phyloP scores from a whole-genome alignment of 306 rosid genomes.

The Begonia peltatifolia region DNA sequence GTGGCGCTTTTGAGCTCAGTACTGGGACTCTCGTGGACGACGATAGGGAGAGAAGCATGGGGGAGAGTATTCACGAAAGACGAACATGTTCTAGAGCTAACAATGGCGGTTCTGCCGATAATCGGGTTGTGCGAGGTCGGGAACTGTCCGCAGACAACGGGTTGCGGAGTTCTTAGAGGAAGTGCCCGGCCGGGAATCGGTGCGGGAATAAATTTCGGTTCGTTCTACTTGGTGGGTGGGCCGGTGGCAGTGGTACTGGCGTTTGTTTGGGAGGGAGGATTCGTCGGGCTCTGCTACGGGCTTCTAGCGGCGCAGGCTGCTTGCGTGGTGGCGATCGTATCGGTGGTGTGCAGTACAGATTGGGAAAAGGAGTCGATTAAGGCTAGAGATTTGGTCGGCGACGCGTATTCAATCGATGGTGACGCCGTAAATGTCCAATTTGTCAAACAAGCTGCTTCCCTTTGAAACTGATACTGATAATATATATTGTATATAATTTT shows the following conservation, averaged over 20 bases:
- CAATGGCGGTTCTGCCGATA: conserved; percentile 40
- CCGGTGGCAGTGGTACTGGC: conserved; percentile 41
- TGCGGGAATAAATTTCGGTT: conserved; percentile 38
- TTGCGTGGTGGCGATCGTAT: conserved; percentile 35
- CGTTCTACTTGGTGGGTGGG: conserved; percentile 63
- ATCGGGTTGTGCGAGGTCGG: conserved; percentile 52
- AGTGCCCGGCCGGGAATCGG: conserved; percentile 63
- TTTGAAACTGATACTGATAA: neutral
- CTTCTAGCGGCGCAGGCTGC: conserved; percentile 48
- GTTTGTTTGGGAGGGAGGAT: conserved; percentile 32
- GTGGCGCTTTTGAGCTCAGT: conserved; percentile 29
- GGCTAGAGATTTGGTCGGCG: conserved; percentile 48
- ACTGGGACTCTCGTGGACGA: conserved; percentile 38
- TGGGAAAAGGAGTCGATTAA: conserved; percentile 51
- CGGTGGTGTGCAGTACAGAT: conserved; percentile 40
- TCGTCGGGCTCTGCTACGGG: conserved; percentile 63
- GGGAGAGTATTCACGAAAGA: conserved; percentile 51
- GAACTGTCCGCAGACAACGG: conserved; percentile 57
- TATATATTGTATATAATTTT: no score
- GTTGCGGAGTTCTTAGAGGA: conserved; percentile 56
- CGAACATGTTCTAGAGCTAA: conserved; percentile 28
- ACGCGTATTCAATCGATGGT: conserved; percentile 4
- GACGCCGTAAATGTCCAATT: conserved; percentile 4
- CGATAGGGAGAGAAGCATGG: conserved; percentile 40
- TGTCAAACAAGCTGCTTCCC: neutral